phyloP scores from a whole-genome alignment of 1,139 yeast genomes.

The Pichia sp. region DNA sequence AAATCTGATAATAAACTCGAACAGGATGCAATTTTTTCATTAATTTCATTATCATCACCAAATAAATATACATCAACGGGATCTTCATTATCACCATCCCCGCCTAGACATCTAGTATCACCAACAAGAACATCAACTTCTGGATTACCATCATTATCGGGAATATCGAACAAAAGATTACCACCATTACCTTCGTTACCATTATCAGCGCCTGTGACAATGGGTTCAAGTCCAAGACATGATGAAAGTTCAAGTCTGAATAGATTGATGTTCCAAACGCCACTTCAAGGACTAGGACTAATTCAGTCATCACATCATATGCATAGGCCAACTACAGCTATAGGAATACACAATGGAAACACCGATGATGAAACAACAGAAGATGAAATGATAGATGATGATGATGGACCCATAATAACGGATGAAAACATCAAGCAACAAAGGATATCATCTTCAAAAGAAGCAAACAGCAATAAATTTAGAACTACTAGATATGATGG shows the following conservation, averaged over 20 bases:
- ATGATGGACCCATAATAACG: constrained; percentile 4
- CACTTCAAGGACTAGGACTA: neutral
- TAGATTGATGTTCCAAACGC: constrained; percentile 4
- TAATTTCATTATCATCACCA: constrained; percentile 32
- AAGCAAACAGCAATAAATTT: neutral
- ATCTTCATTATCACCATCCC: constrained; percentile 22
- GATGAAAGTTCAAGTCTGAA: neutral
- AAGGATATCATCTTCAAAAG: neutral
- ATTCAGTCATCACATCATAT: neutral
- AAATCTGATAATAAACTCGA: constrained; percentile 20
- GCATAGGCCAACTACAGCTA: neutral
- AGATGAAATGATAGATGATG: constrained; percentile 23
- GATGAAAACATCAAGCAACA: neutral
- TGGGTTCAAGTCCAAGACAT: neutral
- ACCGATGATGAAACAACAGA: constrained; percentile 20
- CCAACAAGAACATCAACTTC: constrained; percentile 4
- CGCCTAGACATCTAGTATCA: constrained; percentile 13
- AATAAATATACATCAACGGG: constrained; percentile 21
- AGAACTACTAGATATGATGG: constrained; percentile 5
- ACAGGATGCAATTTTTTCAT: constrained; percentile 31
- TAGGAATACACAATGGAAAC: neutral
- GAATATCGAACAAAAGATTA: constrained; percentile 4
- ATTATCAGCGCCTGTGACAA: constrained; percentile 8
- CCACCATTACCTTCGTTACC: constrained; percentile 9
- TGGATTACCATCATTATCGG: constrained; percentile 7